Conservation (phyloP, 768 basidiomycete genomes). For the Podaxis sp. region DNA sequence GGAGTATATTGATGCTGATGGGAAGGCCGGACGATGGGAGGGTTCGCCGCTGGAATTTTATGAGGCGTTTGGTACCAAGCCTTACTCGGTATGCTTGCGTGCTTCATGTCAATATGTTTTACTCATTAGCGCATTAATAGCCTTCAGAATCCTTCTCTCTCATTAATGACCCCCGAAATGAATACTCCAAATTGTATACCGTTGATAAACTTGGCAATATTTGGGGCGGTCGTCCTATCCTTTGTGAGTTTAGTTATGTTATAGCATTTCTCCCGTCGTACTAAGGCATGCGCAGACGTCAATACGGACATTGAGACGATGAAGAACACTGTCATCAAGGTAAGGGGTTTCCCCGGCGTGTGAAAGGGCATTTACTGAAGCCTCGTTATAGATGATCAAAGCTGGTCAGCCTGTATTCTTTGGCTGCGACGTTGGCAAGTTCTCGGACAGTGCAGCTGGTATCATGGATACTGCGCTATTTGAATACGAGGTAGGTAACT, state of each 20-base stretch:
- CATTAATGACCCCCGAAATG: slow-evolving; percentile 92
- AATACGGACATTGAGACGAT: slow-evolving; percentile 84
- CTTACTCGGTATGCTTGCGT: slow-evolving; percentile 46
- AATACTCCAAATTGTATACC: slow-evolving; percentile 80
- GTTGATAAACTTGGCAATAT: slow-evolving; percentile 93
- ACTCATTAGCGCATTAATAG: slow-evolving; percentile 30
- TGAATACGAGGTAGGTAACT: slow-evolving; percentile 66
- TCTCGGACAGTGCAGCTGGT: slow-evolving; percentile 65
- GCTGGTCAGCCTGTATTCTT: slow-evolving; percentile 92
- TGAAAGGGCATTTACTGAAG: background rate
- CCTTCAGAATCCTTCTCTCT: slow-evolving; percentile 83
- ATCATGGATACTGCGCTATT: slow-evolving; percentile 87
- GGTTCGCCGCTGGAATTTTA: slow-evolving; percentile 85
- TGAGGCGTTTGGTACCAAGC: slow-evolving; percentile 57
- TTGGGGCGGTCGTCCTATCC: slow-evolving; percentile 81
- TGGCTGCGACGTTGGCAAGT: slow-evolving; percentile 94
- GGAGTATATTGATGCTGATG: slow-evolving; percentile 86
- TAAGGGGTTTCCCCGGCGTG: slow-evolving; percentile 20
- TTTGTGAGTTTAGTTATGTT: slow-evolving; percentile 54
- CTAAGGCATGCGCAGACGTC: slow-evolving; percentile 58
- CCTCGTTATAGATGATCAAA: slow-evolving; percentile 59
- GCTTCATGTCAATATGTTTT: slow-evolving; percentile 1
- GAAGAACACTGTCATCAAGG: slow-evolving; percentile 79
- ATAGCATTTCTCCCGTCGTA: background rate
- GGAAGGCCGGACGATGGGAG: slow-evolving; percentile 71